Evolutionary conservation across 441 rosid species (phyloP).

Genomic region (Bruguiera hainesii): DNA sequence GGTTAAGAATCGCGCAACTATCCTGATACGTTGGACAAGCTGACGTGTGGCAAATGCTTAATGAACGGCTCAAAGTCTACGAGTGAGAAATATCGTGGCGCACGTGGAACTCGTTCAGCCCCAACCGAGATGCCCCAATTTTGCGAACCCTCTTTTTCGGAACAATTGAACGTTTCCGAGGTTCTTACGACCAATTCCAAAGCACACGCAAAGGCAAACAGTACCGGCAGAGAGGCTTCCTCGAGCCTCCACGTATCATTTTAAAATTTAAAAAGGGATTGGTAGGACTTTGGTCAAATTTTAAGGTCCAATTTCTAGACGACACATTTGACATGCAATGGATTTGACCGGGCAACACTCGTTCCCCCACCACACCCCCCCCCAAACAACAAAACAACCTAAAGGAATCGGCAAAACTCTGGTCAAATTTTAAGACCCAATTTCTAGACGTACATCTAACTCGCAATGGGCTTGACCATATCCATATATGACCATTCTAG

Average conservation of each 20-base stretch:
- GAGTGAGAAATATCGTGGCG: neutral
- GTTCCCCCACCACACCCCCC: neutral
- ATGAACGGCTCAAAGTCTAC: neutral
- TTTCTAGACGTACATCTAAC: neutral
- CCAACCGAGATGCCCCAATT: neutral
- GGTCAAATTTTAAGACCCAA: neutral
- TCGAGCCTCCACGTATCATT: slow-evolving; percentile 19
- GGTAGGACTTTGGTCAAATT: neutral
- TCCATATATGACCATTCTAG: no score
- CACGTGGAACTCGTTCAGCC: neutral
- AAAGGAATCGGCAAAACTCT: no score
- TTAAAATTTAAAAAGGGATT: neutral
- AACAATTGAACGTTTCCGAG: neutral
- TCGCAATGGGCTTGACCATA: neutral
- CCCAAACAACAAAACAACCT: neutral
- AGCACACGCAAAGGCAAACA: slow-evolving; percentile 18
- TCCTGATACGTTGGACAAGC: neutral
- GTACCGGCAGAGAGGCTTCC: slow-evolving; percentile 5
- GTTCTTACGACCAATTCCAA: neutral
- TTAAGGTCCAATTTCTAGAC: neutral
- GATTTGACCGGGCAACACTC: neutral
- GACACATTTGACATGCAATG: neutral
- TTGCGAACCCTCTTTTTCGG: neutral
- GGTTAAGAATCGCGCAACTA: no score
- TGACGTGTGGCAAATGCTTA: neutral